Conservation (phyloP, 2,329 filamentous ascomycete genomes). For the Gliomastix tumulicola region DNA sequence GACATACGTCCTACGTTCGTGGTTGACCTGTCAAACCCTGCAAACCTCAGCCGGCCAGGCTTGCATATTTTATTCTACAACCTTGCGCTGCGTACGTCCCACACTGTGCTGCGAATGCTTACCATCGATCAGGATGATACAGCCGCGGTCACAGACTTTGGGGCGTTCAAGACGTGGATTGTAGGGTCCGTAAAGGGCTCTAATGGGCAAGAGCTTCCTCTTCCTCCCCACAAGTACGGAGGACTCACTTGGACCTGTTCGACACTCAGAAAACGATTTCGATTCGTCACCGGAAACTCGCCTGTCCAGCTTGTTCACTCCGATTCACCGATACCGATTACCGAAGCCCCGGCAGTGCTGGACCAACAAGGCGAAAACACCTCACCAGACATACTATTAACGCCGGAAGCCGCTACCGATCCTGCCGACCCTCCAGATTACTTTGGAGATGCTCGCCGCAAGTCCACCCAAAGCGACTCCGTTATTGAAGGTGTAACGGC, state of each 20-base stretch:
- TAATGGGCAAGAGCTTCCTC: conserved; percentile 43
- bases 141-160: conserved; percentile 39
- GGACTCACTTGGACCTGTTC: conserved; percentile 64
- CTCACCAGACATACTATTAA: conserved; percentile 27
- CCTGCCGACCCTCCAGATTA: conserved; percentile 28
- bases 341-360: conserved; percentile 22
- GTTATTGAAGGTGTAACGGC: background rate
- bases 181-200: conserved; percentile 46
- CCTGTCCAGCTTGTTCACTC: conserved; percentile 23
- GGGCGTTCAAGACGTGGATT: conserved; percentile 64
- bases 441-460: conserved; percentile 26
- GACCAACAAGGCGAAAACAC: conserved; percentile 23
- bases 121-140: conserved; percentile 37
- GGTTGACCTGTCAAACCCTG: conserved; percentile 55
- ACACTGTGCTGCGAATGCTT: conserved; percentile 49
- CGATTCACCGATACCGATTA: conserved; percentile 28
- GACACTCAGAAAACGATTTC: conserved; percentile 60
- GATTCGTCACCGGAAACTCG: conserved; percentile 56
- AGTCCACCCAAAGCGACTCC: conserved; percentile 4
- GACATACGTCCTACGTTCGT: conserved; percentile 73
- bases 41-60: conserved; percentile 44
- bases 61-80: conserved; percentile 65
- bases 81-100: conserved; percentile 51
- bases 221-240: conserved; percentile 53
- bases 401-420: conserved; percentile 19